Evolutionary conservation across 225 moss, liverwort and hornwort species (phyloP).

Genomic region (Anthoceros angustus): DNA sequence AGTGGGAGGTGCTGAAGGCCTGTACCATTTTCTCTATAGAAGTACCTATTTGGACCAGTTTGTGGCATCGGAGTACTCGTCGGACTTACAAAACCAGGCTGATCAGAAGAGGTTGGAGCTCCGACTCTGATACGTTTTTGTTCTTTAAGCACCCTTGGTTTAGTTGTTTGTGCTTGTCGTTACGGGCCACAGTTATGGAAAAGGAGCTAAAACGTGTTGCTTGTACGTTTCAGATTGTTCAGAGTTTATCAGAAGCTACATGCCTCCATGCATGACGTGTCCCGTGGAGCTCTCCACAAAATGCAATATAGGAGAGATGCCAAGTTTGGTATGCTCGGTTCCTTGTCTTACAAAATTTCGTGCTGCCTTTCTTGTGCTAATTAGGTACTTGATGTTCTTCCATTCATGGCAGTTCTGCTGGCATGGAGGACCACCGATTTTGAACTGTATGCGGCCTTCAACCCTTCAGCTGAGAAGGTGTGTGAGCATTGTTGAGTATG

Average conservation of each 20-base stretch:
- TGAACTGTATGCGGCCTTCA: constrained; percentile 87
- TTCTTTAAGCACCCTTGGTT: not conserved
- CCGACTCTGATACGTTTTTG: not conserved
- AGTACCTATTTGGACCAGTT: constrained; percentile 92
- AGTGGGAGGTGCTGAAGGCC: constrained; percentile 71
- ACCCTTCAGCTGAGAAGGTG: constrained; percentile 88
- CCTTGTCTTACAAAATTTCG: not conserved
- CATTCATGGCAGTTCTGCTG: constrained; percentile 42
- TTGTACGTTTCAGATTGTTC: constrained; percentile 31
- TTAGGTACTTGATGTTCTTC: not conserved
- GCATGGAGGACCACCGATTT: constrained; percentile 95
- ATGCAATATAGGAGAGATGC: constrained; percentile 93
- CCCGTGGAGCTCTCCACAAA: constrained; percentile 57
- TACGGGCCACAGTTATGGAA: not conserved
- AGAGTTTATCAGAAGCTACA: constrained; percentile 85
- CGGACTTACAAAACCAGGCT: constrained; percentile 46
- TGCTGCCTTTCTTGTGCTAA: not conserved
- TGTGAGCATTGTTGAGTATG: not conserved
- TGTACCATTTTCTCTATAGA: constrained; percentile 91
- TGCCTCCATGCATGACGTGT: constrained; percentile 64
- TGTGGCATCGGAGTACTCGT: constrained; percentile 82
- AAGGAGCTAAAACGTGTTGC: constrained; percentile 5
- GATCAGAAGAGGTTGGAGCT: constrained; percentile 63
- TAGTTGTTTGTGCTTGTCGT: not conserved
- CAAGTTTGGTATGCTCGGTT: constrained; percentile 35